phyloP scores from a whole-genome alignment of 2,329 filamentous ascomycete genomes.

The Blastomyces silverae region DNA sequence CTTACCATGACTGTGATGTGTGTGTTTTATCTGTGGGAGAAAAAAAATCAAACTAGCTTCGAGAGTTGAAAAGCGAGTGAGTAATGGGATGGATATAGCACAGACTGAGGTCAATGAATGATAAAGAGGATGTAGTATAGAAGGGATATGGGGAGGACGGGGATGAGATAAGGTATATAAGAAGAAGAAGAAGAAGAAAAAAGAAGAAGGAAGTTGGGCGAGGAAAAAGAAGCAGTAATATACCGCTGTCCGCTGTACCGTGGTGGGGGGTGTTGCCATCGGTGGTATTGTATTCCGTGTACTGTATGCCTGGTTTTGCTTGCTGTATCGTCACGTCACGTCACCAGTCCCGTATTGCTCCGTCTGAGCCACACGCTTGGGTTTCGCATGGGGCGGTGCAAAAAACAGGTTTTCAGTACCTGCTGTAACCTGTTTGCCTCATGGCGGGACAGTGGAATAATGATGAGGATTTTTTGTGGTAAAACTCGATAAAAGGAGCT shows the following conservation, averaged over 20 bases:
- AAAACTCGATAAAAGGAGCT: too few species aligned
- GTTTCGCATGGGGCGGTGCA: neutral
- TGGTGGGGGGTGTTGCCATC: neutral
- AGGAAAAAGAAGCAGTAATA: neutral
- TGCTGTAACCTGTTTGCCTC: too few species aligned
- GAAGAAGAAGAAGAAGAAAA: constrained; percentile 22
- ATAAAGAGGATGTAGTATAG: too few species aligned
- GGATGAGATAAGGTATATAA: constrained; percentile 16
- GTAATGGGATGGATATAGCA: constrained; percentile 4
- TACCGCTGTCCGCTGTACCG: too few species aligned
- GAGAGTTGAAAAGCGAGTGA: neutral
- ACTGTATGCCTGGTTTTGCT: neutral
- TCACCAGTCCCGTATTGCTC: neutral
- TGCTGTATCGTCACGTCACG: neutral
- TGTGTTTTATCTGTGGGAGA: neutral
- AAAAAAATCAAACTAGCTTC: neutral
- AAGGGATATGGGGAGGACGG: neutral
- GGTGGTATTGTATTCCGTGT: too few species aligned
- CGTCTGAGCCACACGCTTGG: neutral
- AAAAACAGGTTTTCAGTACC: too few species aligned
- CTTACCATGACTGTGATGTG: constrained; percentile 4
- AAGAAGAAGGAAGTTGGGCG: too few species aligned
- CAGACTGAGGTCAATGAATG: too few species aligned
- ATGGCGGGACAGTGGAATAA: too few species aligned
- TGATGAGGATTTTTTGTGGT: too few species aligned